phyloP scores from a whole-genome alignment of 306 rosid genomes.

The Styphnolobium japonicum region DNA sequence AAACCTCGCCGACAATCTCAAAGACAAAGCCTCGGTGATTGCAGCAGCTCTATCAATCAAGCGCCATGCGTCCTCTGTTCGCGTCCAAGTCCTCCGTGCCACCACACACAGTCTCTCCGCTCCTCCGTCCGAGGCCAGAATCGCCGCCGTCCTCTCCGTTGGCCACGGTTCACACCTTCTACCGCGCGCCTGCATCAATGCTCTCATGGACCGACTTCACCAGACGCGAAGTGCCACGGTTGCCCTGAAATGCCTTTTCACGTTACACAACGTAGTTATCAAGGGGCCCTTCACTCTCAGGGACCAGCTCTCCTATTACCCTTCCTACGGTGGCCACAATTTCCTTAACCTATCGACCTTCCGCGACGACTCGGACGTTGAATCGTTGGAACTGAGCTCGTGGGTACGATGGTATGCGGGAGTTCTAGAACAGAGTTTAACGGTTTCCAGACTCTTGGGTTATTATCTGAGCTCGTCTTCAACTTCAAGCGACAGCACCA shows the following conservation, averaged over 20 bases:
- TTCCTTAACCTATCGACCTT: slow-evolving; percentile 64
- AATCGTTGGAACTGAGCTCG: slow-evolving; percentile 39
- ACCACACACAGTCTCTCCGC: slow-evolving; percentile 56
- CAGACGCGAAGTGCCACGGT: slow-evolving; percentile 59
- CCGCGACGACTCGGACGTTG: slow-evolving; percentile 53
- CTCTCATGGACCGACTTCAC: slow-evolving; percentile 76
- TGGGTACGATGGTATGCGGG: slow-evolving; percentile 90
- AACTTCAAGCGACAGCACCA: background rate
- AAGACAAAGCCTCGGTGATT: slow-evolving; percentile 68
- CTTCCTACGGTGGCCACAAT: slow-evolving; percentile 65
- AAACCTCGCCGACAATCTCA: slow-evolving; percentile 41
- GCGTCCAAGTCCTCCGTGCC: slow-evolving; percentile 63
- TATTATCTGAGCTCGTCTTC: slow-evolving; percentile 10
- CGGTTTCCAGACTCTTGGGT: slow-evolving; percentile 47
- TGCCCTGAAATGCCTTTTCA: slow-evolving; percentile 77
- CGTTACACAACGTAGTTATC: slow-evolving; percentile 49
- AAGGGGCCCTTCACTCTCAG: slow-evolving; percentile 51
- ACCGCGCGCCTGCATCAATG: slow-evolving; percentile 51
- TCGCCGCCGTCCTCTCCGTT: slow-evolving; percentile 50
- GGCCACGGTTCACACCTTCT: slow-evolving; percentile 32
- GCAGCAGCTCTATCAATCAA: slow-evolving; percentile 51
- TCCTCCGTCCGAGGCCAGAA: slow-evolving; percentile 46
- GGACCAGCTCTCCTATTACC: slow-evolving; percentile 53
- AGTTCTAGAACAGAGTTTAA: slow-evolving; percentile 52
- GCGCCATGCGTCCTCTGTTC: slow-evolving; percentile 49